Conservation (phyloP, 768 basidiomycete species). For the Tricholoma terreum region DNA sequence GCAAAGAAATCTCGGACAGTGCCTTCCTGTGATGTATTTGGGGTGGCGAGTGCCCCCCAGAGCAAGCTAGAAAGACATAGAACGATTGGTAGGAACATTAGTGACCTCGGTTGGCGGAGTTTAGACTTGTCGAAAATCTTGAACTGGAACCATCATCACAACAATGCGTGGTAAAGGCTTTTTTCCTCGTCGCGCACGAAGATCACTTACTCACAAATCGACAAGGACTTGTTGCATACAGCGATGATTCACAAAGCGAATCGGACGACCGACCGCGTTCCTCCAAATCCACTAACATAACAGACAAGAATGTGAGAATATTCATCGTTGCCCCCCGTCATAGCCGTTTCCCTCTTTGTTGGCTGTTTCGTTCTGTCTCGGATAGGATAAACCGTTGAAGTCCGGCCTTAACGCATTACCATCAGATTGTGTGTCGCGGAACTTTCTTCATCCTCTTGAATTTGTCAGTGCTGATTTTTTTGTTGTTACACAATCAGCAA, state of each 20-base stretch:
- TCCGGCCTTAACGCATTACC: slow-evolving; percentile 25
- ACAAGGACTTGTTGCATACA: slow-evolving; percentile 60
- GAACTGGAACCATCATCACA: neutral
- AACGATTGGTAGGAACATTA: slow-evolving; percentile 30
- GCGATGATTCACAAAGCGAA: slow-evolving; percentile 62
- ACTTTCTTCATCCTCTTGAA: neutral
- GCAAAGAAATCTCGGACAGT: slow-evolving; percentile 46
- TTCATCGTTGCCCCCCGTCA: slow-evolving; percentile 31
- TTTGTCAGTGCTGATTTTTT: no score
- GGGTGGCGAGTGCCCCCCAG: slow-evolving; percentile 23
- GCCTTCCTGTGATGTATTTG: slow-evolving; percentile 30
- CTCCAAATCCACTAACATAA: slow-evolving; percentile 18
- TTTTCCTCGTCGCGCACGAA: neutral
- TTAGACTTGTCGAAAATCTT: slow-evolving; percentile 13
- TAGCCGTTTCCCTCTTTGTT: slow-evolving; percentile 65
- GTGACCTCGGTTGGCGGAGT: slow-evolving; percentile 11
- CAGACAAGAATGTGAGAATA: slow-evolving; percentile 60
- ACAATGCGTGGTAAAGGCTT: neutral
- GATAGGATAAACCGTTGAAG: slow-evolving; percentile 61
- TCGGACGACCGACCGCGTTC: slow-evolving; percentile 41
- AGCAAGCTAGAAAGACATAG: slow-evolving; percentile 35
- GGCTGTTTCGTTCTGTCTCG: slow-evolving; percentile 53
- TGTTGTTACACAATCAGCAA: slow-evolving; percentile 21
- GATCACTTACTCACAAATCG: neutral
- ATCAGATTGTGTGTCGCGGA: slow-evolving; percentile 43